phyloP scores from a whole-genome alignment of 352 stramenopile genomes.

The Globisporangium spinosum region DNA sequence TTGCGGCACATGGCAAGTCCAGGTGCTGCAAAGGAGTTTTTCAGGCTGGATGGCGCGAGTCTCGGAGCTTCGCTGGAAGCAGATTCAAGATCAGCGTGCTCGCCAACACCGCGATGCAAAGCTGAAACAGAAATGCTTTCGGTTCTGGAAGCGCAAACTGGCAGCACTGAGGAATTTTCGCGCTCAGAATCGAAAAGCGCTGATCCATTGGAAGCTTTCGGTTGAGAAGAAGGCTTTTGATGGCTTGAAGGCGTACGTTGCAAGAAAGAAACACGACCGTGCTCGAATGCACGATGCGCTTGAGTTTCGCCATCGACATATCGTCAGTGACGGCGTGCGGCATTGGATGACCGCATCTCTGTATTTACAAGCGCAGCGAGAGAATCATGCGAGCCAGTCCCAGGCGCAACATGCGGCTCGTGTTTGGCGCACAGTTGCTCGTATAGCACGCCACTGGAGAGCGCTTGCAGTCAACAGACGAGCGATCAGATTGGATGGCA shows the following conservation, averaged over 20 bases:
- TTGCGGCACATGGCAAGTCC: conserved; percentile 12
- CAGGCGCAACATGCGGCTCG: conserved; percentile 15
- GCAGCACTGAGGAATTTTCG: conserved; percentile 2
- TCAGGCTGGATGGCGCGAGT: conserved; percentile 1
- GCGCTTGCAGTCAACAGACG: conserved; percentile 5
- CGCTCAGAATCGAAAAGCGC: conserved; percentile 12
- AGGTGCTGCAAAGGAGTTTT: conserved; percentile 4
- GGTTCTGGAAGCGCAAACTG: conserved; percentile 13
- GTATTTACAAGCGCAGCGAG: conserved; percentile 16
- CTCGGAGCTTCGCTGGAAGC: conserved; percentile 3
- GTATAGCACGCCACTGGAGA: conserved; percentile 22
- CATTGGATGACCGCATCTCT: conserved; percentile 22
- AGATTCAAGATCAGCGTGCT: conserved; percentile 15
- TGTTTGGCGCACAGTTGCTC: conserved; percentile 19
- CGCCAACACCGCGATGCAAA: neutral
- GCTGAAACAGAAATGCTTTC: conserved; percentile 12
- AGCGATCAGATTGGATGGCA: neutral
- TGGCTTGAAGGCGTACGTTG: conserved; percentile 3
- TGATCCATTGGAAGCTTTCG: conserved; percentile 24
- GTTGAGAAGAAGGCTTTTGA: conserved; percentile 17
- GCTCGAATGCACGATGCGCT: conserved; percentile 17
- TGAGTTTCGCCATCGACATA: conserved; percentile 18
- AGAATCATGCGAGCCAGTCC: conserved; percentile 3
- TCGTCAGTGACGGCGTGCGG: conserved; percentile 19
- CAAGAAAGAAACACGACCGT: conserved; percentile 13